phyloP scores from a whole-genome alignment of 805 yeast genomes.

The Candida sphagnicola region DNA sequence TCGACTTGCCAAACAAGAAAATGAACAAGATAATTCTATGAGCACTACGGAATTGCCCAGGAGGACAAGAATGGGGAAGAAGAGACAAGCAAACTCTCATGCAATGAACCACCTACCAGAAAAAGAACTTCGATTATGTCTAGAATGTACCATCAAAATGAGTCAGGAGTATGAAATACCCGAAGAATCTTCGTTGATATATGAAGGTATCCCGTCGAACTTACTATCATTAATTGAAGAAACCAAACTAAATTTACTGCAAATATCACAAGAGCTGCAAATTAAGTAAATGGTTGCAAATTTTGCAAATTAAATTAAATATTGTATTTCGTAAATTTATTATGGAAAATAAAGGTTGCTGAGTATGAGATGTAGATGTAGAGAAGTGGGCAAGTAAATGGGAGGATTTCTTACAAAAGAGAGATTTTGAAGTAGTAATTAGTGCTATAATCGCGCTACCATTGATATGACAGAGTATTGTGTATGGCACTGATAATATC shows the following conservation, averaged over 20 bases:
- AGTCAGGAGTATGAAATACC: constrained; percentile 20
- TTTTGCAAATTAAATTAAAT: too few relatives aligned
- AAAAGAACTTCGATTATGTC: constrained; percentile 21
- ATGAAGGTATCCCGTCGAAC: constrained; percentile 17
- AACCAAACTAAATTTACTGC: constrained; percentile 13
- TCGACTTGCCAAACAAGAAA: constrained; percentile 1
- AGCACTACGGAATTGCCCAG: neutral
- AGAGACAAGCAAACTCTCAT: neutral
- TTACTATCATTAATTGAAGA: constrained; percentile 16
- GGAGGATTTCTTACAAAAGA: too few relatives aligned
- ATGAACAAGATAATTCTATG: neutral
- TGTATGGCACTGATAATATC: too few relatives aligned
- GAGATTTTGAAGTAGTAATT: too few relatives aligned
- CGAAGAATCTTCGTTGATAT: constrained; percentile 17
- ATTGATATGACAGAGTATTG: too few relatives aligned
- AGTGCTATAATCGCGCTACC: too few relatives aligned
- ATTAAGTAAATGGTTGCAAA: too few relatives aligned
- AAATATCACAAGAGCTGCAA: too few relatives aligned
- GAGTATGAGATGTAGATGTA: too few relatives aligned
- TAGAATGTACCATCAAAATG: constrained; percentile 24
- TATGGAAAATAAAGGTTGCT: too few relatives aligned
- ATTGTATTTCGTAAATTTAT: too few relatives aligned
- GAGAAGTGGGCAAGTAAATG: too few relatives aligned
- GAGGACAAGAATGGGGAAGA: constrained; percentile 4
- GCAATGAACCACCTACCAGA: constrained; percentile 21